Base-by-base conservation (phyloP, 2,329 filamentous ascomycete species). In the Neoarthrinium moseri region DNA sequence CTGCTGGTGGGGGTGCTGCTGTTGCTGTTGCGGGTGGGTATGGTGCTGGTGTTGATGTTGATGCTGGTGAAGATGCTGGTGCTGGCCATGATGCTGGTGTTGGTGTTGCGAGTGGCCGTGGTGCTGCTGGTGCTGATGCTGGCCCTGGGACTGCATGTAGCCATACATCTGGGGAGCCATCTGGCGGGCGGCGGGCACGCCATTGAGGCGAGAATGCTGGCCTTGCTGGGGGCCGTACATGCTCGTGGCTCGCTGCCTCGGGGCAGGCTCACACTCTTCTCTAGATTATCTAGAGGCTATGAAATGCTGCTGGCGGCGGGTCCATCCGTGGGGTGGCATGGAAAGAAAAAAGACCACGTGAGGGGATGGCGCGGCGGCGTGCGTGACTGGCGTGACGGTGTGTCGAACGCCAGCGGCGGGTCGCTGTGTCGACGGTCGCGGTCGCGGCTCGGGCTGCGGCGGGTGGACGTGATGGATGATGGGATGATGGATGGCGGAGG, bases 201-300 rank as follows among this genome's bases (percentile, higher is more conserved):
- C 86, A 70, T 90, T 91, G 68, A 90, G 79, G 70, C 88, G 84
- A 70, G 80, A 80, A 72, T 84, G 84, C 65, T 89, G 87, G 65
- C 83, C 82, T 70, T 85, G 83, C 64, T 87, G 83, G 67, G 88
- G 84, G 62, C 81, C 83, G 75, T 86, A 91, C 87, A 91, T 91
- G 65, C 77, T 76, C 40, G 35, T 24, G 35, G 35, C 26, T 38
- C 21, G 35, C 26, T 38, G 20, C 22, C n/a, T n/a, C n/a, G n/a
- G n/a, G n/a, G n/a, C n/a, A n/a, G n/a, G n/a, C n/a, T n/a, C n/a
- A n/a, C n/a, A n/a, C n/a, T n/a, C n/a, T n/a, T n/a, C n/a, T n/a
- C n/a, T n/a, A n/a, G n/a, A n/a, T n/a, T n/a, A n/a, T n/a, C n/a
- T n/a, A n/a, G n/a, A n/a, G n/a, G n/a, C n/a, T 11, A 41, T 29